Conservation (phyloP, 345 rosid genomes). For the Moricandia moricandioides region DNA sequence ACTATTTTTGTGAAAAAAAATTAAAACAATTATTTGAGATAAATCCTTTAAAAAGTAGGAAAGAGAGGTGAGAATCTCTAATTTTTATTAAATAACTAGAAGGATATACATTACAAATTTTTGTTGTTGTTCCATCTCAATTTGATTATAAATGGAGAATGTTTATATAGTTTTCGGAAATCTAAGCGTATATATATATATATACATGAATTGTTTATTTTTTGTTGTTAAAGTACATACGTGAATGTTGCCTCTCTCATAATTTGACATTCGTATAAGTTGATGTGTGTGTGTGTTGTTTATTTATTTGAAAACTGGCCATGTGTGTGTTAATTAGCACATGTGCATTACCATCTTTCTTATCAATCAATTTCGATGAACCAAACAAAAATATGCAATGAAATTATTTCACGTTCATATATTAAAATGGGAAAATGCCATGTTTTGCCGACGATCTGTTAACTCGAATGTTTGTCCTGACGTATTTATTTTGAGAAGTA, state of each 20-base stretch:
- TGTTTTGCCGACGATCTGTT: background rate
- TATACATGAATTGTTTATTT: background rate
- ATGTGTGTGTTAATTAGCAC: constrained; percentile 1
- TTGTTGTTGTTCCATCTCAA: background rate
- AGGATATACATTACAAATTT: background rate
- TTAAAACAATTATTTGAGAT: too few species aligned
- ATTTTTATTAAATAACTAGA: background rate
- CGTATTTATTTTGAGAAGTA: background rate
- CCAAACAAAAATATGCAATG: too few species aligned
- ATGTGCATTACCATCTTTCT: constrained; percentile 5
- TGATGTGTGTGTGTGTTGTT: background rate
- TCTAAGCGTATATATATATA: background rate
- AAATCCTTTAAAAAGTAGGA: background rate
- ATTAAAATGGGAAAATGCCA: background rate
- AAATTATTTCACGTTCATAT: background rate
- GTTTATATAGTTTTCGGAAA: background rate
- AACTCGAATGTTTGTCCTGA: constrained; percentile 28
- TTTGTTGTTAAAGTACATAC: background rate
- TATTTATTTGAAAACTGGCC: too few species aligned
- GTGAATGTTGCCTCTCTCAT: background rate
- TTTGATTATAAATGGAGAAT: background rate
- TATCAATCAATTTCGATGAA: constrained; percentile 9
- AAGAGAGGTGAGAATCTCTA: background rate
- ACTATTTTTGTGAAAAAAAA: too few species aligned
- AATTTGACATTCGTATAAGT: background rate